These are phyloP conservation scores for Salvia hispanica DNA, from an alignment of 257 asterid genomes.

Conservation along the genomic window DNA sequence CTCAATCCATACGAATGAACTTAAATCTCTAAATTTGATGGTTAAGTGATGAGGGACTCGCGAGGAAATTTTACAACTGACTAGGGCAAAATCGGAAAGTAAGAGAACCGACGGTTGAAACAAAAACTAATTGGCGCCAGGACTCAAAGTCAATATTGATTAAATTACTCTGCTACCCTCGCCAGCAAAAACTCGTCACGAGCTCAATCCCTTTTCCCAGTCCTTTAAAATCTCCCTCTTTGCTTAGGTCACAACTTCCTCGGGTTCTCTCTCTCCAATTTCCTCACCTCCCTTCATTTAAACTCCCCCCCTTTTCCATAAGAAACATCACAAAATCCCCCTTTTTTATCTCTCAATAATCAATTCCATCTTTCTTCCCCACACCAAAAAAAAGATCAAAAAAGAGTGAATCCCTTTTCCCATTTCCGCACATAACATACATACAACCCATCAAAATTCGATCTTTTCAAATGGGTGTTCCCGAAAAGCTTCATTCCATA, in stretches of 20 bases:
- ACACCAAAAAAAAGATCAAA: constrained; percentile 4
- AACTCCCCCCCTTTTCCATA: constrained; percentile 23
- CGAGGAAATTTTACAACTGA: background rate
- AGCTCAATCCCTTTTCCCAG: constrained; percentile 6
- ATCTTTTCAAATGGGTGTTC: constrained; percentile 37
- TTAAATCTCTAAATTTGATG: too few species aligned
- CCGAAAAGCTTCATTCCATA: constrained; percentile 36
- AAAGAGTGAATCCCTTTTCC: constrained; percentile 16
- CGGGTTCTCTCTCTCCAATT: constrained; percentile 25
- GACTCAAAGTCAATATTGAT: constrained; percentile 21
- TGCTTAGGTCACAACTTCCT: constrained; percentile 40
- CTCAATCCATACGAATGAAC: background rate
- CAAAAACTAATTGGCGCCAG: constrained; percentile 12
- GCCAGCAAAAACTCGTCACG: constrained; percentile 24
- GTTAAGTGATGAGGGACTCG: background rate
- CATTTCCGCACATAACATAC: constrained; percentile 16
- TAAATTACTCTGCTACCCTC: constrained; percentile 31
- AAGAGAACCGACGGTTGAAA: constrained; percentile 26
- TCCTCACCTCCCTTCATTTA: constrained; percentile 38
- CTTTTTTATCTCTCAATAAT: constrained; percentile 36
- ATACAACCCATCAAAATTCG: constrained; percentile 23
- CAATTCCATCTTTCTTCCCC: constrained; percentile 41
- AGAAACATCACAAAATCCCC: constrained; percentile 10
- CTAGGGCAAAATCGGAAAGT: background rate
- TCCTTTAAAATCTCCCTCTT: constrained; percentile 28